Evolutionary conservation across 2,329 filamentous ascomycete species (phyloP).

Genomic region (Shiraia bambusicola): DNA sequence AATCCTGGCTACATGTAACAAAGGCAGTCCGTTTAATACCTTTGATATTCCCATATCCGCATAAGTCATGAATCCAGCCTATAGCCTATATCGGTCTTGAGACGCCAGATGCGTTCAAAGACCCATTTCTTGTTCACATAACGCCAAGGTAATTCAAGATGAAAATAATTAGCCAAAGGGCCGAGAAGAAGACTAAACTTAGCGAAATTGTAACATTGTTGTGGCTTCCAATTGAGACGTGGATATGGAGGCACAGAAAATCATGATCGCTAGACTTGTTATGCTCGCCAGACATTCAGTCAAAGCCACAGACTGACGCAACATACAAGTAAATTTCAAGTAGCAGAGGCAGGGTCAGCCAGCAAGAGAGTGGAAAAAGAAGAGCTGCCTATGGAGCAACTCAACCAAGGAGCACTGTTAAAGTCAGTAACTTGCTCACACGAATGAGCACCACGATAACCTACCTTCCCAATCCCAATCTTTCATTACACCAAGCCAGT

Average conservation of each 20-base stretch:
- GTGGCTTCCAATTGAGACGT: no score
- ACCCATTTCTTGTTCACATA: neutral
- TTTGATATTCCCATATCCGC: no score
- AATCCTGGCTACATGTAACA: no score
- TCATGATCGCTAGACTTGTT: no score
- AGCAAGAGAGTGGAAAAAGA: neutral
- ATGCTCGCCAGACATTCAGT: no score
- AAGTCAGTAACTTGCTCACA: slow-evolving; percentile 8
- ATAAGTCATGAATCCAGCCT: no score
- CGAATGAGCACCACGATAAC: slow-evolving; percentile 23
- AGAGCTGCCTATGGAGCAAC: neutral
- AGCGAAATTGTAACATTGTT: no score
- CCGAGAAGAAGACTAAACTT: neutral
- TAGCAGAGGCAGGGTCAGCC: neutral
- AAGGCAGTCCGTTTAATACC: no score
- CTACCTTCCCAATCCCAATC: slow-evolving; percentile 73
- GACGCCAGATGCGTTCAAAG: neutral
- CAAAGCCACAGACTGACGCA: no score
- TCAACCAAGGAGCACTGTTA: slow-evolving; percentile 27
- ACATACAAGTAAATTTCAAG: no score
- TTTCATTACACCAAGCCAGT: slow-evolving; percentile 72
- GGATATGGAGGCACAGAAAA: no score
- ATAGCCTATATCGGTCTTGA: neutral
- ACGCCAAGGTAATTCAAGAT: neutral
- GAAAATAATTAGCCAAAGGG: neutral